Base-by-base conservation (phyloP, 441 rosid species). In the Gossypium schwendimanii region DNA sequence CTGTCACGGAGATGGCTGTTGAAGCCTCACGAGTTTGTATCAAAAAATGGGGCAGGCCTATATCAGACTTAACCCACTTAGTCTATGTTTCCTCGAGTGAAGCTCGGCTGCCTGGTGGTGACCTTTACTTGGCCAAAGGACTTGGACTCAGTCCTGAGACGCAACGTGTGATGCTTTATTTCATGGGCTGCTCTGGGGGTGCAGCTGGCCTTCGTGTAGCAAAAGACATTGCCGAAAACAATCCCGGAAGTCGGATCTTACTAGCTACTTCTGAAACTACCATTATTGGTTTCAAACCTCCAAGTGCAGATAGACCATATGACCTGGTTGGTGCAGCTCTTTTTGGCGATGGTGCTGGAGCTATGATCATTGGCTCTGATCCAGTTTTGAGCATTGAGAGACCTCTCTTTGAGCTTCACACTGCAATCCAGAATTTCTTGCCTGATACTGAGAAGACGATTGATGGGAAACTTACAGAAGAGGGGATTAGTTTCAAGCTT, bases 311-410 rank as follows among this genome's bases (percentile, higher is more conserved):
- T 15, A 78, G 99, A 75, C 98, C 98, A 0, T 94, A 94, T 72
- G 99, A 94, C 75, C 89, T 92, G 15, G 99, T 94, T 12, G 99
- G 98, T 6, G 99, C 88, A 1, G 97, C 99, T 2, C 86, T 92
- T 69, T 94, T 94, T 24, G 99, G 99, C 3, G 97, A 94, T 69
- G 99, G 98, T 62, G 97, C 98, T 0, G 96, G 93, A 58, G 97
- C 98, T 36, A 82, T 91, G 90, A 82, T 92, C 53, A 76, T 94
- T 1, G 99, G 98, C 11, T 76, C 97, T 8, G 87, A 91, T 75
- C 96, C 99, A 0, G 78, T 76, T 67, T 75, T 82, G 1, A 69
- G 61, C 15, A 59, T 31, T 0, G 98, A 95, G 77, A 84, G 39
- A 63, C 97, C 99, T 67, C 95, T 93, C 66, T 89, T 89, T 41